Evolutionary conservation across 108 stramenopile genomes (phyloP), one percentile per base, ranked within the genome.

Genomic region (Pseudonitzschia delicatissima): DNA sequence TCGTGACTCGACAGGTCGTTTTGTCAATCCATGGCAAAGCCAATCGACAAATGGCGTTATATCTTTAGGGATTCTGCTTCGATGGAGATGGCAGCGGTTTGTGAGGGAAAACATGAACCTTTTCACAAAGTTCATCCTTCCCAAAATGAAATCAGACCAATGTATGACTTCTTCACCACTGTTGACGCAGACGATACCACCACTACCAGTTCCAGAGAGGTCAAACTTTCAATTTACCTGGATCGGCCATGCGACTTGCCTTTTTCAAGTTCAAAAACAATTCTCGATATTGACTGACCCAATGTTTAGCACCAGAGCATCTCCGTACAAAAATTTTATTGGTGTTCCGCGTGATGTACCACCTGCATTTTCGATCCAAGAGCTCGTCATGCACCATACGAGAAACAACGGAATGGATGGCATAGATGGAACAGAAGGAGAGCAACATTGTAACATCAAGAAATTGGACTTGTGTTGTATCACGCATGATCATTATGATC

Each of bases 401-500:
- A 82, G 69, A 18, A 85, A 80, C 37, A 88, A 89, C 18, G 71
- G 25, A 25, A 51, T 12, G 12, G 27, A 11, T 51, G 50, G 23
- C 12, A 11, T 15, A 42, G 40, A 0, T 42, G 11, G 15, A 15
- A 15, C 70, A 49, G 83, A 90, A 62, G 85, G 86, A 67, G 83
- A 90, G 39, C 76, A 76, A 53, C 83, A 90, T 15, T 15, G 11
- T 57, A 85, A 86, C 31, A 71, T 84, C 25, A 84, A 91, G 57
- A 69, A 75, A 9, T 69, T 91, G 50, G 93, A 94, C 78, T 69
- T 82, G 37, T 88, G 87, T 53, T 66, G 88, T 53, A 90, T 94
- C n/a, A 81, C 82, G 29, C 93, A 94, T 67, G 93, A 94, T 75
- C 93, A 94, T 60, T 88, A 83, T 64, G 93, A 94, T 70, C 93